These are phyloP conservation scores for Calonectria hongkongensis DNA, from an alignment of 2,329 filamentous ascomycete genomes.

Conservation along the genomic window DNA sequence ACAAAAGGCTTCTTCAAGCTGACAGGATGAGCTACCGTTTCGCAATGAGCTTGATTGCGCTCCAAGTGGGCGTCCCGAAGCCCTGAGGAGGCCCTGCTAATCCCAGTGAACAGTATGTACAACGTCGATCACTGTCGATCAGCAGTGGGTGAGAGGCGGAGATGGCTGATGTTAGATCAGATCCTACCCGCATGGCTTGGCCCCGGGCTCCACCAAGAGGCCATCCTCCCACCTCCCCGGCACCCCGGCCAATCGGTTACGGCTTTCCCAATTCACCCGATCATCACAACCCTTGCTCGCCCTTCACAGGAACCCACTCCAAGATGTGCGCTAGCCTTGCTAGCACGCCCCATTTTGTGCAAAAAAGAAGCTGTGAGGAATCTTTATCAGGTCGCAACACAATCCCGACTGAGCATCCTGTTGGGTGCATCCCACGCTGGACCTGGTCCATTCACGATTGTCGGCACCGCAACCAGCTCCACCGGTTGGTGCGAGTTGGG, in stretches of 20 bases:
- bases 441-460: not conserved
- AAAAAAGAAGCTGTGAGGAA: slow-evolving; percentile 6
- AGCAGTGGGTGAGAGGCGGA: not conserved
- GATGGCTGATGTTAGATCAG: slow-evolving; percentile 11
- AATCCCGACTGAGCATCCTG: not conserved
- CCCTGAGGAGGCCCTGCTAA: not conserved
- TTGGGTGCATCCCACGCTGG: not conserved
- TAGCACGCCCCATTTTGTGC: slow-evolving; percentile 9
- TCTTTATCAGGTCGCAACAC: not conserved
- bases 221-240: not conserved
- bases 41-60: not conserved
- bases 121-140: slow-evolving; percentile 12
- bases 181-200: slow-evolving; percentile 27
- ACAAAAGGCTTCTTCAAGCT: not conserved
- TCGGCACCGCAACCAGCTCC: not conserved
- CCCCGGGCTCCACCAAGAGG: not conserved
- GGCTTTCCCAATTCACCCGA: too few relatives aligned
- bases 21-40: slow-evolving; percentile 6
- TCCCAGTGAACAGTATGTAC: not conserved
- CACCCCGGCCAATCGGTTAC: not conserved
- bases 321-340: not conserved
- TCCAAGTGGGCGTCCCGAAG: not conserved
- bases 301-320: not conserved
- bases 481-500: not conserved
- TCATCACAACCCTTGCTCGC: too few relatives aligned